Evolutionary conservation across 345 rosid species (phyloP).

Genomic region (Mangifera indica): DNA sequence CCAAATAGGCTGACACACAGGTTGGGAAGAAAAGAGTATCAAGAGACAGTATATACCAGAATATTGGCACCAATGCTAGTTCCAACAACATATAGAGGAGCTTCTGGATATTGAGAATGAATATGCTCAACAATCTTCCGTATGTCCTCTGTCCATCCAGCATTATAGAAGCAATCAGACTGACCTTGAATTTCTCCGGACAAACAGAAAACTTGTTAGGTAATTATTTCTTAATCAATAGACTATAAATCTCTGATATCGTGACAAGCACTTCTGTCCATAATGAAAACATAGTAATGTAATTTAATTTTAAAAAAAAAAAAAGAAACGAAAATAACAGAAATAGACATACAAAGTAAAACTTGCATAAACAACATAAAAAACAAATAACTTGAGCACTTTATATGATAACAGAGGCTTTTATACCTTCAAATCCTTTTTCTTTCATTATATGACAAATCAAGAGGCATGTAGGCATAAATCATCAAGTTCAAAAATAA

Average conservation of each 20-base stretch:
- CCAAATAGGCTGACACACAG: not conserved
- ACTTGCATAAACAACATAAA: not conserved
- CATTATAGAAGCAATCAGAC: constrained; percentile 51
- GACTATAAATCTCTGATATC: too few relatives aligned
- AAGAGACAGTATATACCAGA: constrained; percentile 30
- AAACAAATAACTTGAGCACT: too few relatives aligned
- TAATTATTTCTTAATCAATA: not conserved
- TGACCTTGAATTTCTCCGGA: constrained; percentile 27
- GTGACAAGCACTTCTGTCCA: not conserved
- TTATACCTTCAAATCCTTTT: too few relatives aligned
- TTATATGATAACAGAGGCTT: too few relatives aligned
- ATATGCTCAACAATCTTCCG: constrained; percentile 28
- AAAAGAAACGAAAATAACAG: not conserved
- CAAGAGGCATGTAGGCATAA: not conserved
- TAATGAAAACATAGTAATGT: not conserved
- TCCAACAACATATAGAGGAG: constrained; percentile 44
- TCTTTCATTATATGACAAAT: not conserved
- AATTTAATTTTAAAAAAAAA: not conserved
- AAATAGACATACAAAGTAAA: not conserved
- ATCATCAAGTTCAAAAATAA: not conserved
- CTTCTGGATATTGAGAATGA: constrained; percentile 33
- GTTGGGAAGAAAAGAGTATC: not conserved
- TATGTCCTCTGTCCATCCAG: constrained; percentile 46
- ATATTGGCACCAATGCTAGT: constrained; percentile 46
- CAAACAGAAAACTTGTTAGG: constrained; percentile 19